These are phyloP conservation scores for Leucocoprinus leucothites DNA, from an alignment of 768 basidiomycete genomes.

Conservation along the genomic window DNA sequence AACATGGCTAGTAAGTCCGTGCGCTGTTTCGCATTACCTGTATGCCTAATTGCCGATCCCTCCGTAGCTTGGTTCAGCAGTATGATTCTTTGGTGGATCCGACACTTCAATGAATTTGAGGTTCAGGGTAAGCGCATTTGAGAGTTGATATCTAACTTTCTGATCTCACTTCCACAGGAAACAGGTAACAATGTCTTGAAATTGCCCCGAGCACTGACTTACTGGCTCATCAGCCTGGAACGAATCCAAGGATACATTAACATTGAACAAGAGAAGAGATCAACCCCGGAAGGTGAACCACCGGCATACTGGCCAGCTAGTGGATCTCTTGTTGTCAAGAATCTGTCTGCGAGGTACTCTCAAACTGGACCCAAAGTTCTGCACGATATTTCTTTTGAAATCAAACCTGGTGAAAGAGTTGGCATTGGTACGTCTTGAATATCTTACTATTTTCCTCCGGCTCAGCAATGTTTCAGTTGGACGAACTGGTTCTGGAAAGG, in stretches of 20 bases:
- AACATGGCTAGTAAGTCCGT: conserved; percentile 43
- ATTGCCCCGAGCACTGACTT: not conserved
- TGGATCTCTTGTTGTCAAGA: conserved; percentile 50
- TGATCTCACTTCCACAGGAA: conserved; percentile 9
- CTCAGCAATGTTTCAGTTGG: conserved; percentile 25
- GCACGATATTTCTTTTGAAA: conserved; percentile 42
- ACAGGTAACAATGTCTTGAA: conserved; percentile 9
- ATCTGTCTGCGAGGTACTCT: conserved; percentile 55
- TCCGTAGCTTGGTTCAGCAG: conserved; percentile 46
- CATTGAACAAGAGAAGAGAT: conserved; percentile 55
- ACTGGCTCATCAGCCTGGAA: conserved; percentile 40
- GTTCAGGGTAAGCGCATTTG: conserved; percentile 26
- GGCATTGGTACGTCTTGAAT: conserved; percentile 36
- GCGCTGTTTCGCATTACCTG: no score
- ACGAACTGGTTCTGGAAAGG: conserved; percentile 40
- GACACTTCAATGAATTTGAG: conserved; percentile 40
- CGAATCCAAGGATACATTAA: conserved; percentile 63
- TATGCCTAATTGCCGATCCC: not conserved
- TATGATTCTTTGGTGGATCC: conserved; percentile 50
- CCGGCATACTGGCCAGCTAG: conserved; percentile 68
- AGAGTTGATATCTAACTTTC: no score
- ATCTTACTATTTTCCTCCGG: not conserved
- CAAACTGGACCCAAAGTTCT: conserved; percentile 50
- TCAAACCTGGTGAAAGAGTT: conserved; percentile 52
- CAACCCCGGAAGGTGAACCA: conserved; percentile 37